These are phyloP conservation scores for Stemphylium vesicarium DNA, from an alignment of 2,329 filamentous ascomycete genomes.

Conservation along the genomic window DNA sequence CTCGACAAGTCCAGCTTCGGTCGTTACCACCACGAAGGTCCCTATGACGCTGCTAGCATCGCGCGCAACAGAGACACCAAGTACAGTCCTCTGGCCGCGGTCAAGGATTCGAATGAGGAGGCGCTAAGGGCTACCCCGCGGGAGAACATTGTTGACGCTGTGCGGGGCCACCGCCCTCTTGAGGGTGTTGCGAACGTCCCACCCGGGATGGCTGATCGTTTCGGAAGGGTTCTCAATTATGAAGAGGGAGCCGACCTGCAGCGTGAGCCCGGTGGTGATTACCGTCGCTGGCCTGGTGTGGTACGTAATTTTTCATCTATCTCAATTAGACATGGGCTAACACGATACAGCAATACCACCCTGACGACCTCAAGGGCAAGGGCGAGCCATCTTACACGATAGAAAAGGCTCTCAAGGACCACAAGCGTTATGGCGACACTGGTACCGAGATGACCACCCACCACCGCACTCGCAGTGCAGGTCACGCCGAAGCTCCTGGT, in stretches of 20 bases:
- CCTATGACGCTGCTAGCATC: constrained; percentile 82
- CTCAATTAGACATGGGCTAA: constrained; percentile 12
- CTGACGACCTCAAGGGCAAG: constrained; percentile 82
- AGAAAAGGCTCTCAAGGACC: constrained; percentile 70
- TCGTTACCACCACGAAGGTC: constrained; percentile 86
- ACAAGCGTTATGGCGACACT: constrained; percentile 53
- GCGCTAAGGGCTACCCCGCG: constrained; percentile 80
- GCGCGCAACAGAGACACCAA: constrained; percentile 71
- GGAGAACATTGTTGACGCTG: constrained; percentile 77
- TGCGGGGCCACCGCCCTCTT: constrained; percentile 76
- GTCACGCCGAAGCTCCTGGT: constrained; percentile 36
- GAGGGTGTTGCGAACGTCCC: constrained; percentile 82
- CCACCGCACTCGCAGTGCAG: constrained; percentile 46
- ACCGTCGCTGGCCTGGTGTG: constrained; percentile 75
- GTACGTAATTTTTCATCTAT: constrained; percentile 59
- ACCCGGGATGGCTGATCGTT: constrained; percentile 70
- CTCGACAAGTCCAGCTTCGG: constrained; percentile 72
- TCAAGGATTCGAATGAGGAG: constrained; percentile 74
- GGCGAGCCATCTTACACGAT: constrained; percentile 76
- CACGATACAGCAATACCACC: constrained; percentile 63
- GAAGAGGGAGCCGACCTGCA: constrained; percentile 87
- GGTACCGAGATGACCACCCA: constrained; percentile 56
- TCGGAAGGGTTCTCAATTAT: constrained; percentile 76
- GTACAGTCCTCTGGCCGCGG: constrained; percentile 76
- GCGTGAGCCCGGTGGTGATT: constrained; percentile 80